Percentiles rank a stretch among this genome's conserved stretches.
Evolutionary conservation across 108 stramenopile species (phyloP).

Genomic region (Seminavis robusta): DNA sequence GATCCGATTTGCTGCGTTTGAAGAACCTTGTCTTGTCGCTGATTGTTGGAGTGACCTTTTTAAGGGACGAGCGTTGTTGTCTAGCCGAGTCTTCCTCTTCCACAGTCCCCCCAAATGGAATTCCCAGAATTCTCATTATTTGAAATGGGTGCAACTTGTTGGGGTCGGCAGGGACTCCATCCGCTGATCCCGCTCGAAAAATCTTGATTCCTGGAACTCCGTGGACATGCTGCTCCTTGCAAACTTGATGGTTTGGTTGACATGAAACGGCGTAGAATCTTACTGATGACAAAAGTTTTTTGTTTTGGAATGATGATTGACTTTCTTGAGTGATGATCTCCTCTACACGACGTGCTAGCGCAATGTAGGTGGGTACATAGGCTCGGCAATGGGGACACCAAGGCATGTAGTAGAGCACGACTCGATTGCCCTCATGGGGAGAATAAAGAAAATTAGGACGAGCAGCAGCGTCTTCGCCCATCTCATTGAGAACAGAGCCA

Average conservation of each 20-base stretch:
- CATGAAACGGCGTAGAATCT: conserved; percentile 75
- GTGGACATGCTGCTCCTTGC: conserved; percentile 43
- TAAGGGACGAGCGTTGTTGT: not conserved
- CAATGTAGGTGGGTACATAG: too few species aligned
- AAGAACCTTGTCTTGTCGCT: conserved; percentile 1
- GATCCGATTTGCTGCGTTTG: conserved; percentile 37
- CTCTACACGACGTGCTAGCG: too few species aligned
- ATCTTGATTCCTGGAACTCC: conserved; percentile 51
- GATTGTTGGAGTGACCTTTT: conserved; percentile 3
- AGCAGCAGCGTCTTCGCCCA: too few species aligned
- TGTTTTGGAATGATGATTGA: too few species aligned
- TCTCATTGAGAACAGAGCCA: too few species aligned
- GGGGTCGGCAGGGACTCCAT: conserved; percentile 5
- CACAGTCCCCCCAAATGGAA: conserved; percentile 2
- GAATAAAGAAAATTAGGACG: too few species aligned
- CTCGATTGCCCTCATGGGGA: too few species aligned
- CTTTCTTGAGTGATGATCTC: too few species aligned
- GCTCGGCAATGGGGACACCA: conserved; percentile 48
- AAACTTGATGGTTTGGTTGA: conserved; percentile 42
- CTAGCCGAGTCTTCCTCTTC: not conserved
- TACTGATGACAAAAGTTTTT: too few species aligned
- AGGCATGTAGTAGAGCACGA: conserved; percentile 49
- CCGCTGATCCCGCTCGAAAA: conserved; percentile 38
- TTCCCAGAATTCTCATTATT: conserved; percentile 25
- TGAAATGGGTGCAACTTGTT: conserved; percentile 20